These are phyloP conservation scores for Auricularia sp. DNA, from an alignment of 768 basidiomycete species.

Conservation along the genomic window DNA sequence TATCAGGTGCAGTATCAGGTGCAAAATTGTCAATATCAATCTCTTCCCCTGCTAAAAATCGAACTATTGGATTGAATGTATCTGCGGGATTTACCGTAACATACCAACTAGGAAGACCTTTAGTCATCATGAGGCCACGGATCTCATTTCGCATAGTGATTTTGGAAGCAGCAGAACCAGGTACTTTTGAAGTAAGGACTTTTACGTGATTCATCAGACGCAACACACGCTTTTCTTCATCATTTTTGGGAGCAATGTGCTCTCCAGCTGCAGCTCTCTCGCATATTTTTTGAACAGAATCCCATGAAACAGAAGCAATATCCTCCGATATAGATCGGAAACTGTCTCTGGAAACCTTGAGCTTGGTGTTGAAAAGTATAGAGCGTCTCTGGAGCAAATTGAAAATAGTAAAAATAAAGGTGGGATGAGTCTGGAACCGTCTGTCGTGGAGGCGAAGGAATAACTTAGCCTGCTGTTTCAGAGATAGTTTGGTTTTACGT, in stretches of 20 bases:
- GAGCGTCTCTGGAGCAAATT: conserved; percentile 12
- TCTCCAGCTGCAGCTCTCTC: conserved; percentile 5
- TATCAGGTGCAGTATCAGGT: neutral
- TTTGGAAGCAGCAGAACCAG: conserved; percentile 7
- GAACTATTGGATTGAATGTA: conserved; percentile 8
- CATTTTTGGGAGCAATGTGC: neutral
- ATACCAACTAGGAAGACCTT: conserved; percentile 11
- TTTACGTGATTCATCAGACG: conserved; percentile 10
- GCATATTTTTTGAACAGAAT: conserved; percentile 6
- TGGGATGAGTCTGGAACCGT: conserved; percentile 13
- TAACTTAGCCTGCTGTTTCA: conserved; percentile 7
- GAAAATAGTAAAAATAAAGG: conserved; percentile 12
- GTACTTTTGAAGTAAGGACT: conserved; percentile 8
- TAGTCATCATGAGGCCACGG: conserved; percentile 4
- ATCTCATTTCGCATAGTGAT: conserved; percentile 10
- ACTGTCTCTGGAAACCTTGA: conserved; percentile 2
- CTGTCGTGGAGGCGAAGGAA: conserved; percentile 6
- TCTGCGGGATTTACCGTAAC: conserved; percentile 14
- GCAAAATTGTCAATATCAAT: conserved; percentile 8
- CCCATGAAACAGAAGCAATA: conserved; percentile 6
- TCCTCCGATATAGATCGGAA: conserved; percentile 4
- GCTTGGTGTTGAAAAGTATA: conserved; percentile 4
- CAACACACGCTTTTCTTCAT: conserved; percentile 8
- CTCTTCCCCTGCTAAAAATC: conserved; percentile 7
- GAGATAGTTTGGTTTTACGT: neutral